A percentile compares a stretch with the other conserved stretches of the same genome.
phyloP scores from a whole-genome alignment of 169 alveolate species.

The Sarcocystis neurona region DNA sequence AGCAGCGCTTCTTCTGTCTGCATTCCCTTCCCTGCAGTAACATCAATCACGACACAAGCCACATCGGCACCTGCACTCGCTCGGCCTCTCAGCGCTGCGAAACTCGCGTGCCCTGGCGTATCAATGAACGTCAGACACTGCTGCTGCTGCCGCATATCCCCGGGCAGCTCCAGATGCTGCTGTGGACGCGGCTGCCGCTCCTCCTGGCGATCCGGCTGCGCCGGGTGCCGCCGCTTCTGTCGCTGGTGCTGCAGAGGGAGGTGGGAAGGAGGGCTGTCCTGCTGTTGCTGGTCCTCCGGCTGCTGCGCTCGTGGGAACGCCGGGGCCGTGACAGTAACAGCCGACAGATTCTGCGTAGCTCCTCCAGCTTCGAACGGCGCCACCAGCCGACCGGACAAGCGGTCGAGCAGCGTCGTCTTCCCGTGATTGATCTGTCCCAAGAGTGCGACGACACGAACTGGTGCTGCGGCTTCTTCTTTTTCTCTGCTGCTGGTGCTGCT shows the following conservation, averaged over 20 bases:
- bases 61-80: slow-evolving; percentile 79
- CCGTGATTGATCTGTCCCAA: slow-evolving; percentile 87
- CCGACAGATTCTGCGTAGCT: slow-evolving; percentile 38
- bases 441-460: slow-evolving; percentile 77
- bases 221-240: background rate
- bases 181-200: slow-evolving; percentile 27
- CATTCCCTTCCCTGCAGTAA: slow-evolving; percentile 74
- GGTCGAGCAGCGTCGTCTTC: slow-evolving; percentile 80
- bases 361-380: slow-evolving; percentile 56
- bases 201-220: too few relatives aligned
- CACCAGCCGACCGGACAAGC: slow-evolving; percentile 58
- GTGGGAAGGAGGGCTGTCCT: too few relatives aligned
- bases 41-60: slow-evolving; percentile 75
- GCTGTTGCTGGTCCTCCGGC: slow-evolving; percentile 30
- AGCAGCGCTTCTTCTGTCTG: slow-evolving; percentile 78
- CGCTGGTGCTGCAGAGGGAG: too few relatives aligned
- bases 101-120: slow-evolving; percentile 82
- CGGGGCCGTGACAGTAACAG: background rate
- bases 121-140: slow-evolving; percentile 73
- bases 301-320: background rate
- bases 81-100: slow-evolving; percentile 78
- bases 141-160: slow-evolving; percentile 4
- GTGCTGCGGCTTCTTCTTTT: too few relatives aligned
- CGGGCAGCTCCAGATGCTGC: background rate
- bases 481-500: too few relatives aligned